Percentiles rank a stretch among this genome's conserved stretches.
These are phyloP conservation scores for Calycina herbarum DNA, from an alignment of 2,329 filamentous ascomycete species.

Conservation along the genomic window DNA sequence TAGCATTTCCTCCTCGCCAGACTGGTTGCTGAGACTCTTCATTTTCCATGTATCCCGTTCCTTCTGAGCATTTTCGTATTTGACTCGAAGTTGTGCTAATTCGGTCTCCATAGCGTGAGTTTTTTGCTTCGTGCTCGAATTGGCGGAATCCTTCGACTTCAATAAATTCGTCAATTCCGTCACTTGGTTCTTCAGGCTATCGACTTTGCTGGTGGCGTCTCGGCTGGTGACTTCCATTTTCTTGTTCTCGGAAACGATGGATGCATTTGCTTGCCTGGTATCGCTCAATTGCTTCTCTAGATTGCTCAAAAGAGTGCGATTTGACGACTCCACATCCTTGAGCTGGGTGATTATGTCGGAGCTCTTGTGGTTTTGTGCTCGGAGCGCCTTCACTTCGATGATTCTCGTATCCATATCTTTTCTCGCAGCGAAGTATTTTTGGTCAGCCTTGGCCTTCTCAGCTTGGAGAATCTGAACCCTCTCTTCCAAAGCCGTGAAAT, in stretches of 20 bases:
- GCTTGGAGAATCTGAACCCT: slow-evolving; percentile 71
- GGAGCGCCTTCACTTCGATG: slow-evolving; percentile 74
- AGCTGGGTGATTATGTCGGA: slow-evolving; percentile 91
- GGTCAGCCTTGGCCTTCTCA: slow-evolving; percentile 94
- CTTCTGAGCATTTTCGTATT: slow-evolving; percentile 76
- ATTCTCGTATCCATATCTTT: slow-evolving; percentile 88
- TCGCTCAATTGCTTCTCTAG: slow-evolving; percentile 90
- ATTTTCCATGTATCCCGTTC: slow-evolving; percentile 83
- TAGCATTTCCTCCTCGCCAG: slow-evolving; percentile 80
- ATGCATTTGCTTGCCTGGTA: slow-evolving; percentile 74
- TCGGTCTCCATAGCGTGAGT: slow-evolving; percentile 69
- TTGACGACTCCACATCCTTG: slow-evolving; percentile 84
- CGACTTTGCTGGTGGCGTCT: slow-evolving; percentile 69
- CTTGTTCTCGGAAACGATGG: slow-evolving; percentile 70
- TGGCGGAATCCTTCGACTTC: slow-evolving; percentile 69
- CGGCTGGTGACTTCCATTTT: slow-evolving; percentile 69
- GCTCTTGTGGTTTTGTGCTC: slow-evolving; percentile 82
- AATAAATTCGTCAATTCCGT: slow-evolving; percentile 73
- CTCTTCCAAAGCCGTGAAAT: slow-evolving; percentile 75
- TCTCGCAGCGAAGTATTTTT: slow-evolving; percentile 96
- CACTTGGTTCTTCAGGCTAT: slow-evolving; percentile 74
- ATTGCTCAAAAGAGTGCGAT: slow-evolving; percentile 73
- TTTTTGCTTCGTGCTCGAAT: slow-evolving; percentile 53
- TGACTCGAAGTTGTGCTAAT: slow-evolving; percentile 74
- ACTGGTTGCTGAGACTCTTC: slow-evolving; percentile 78